These are phyloP conservation scores for Hysterangium stoloniferum DNA, from an alignment of 768 basidiomycete species.

Conservation along the genomic window DNA sequence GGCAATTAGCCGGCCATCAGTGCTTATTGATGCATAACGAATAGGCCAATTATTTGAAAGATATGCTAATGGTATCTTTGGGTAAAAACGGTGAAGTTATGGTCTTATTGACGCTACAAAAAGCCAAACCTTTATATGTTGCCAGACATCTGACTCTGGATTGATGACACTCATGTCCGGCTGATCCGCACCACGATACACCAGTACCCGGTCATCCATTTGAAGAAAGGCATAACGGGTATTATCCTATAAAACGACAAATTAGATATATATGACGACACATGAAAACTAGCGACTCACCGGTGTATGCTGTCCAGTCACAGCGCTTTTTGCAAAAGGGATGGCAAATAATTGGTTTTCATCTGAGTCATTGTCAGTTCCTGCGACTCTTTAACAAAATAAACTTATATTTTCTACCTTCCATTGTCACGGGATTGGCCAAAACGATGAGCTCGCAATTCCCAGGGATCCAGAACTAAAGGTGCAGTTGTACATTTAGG, in stretches of 20 bases:
- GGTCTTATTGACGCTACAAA: not conserved
- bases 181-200: constrained; percentile 95
- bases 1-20: constrained; percentile 86
- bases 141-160: constrained; percentile 97
- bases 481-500: not conserved
- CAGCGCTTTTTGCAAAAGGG: constrained; percentile 93
- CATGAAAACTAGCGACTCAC: constrained; percentile 35
- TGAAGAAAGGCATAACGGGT: constrained; percentile 93
- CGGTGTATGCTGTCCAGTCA: constrained; percentile 85
- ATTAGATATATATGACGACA: not conserved
- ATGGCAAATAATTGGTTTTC: constrained; percentile 75
- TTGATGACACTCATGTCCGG: constrained; percentile 98
- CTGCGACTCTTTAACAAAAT: constrained; percentile 2
- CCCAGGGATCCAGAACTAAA: constrained; percentile 88
- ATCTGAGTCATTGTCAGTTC: constrained; percentile 32
- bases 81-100: constrained; percentile 9
- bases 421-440: constrained; percentile 39
- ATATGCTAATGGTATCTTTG: constrained; percentile 88
- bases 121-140: constrained; percentile 72
- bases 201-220: constrained; percentile 87
- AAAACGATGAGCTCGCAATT: constrained; percentile 84
- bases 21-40: constrained; percentile 82
- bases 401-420: constrained; percentile 37
- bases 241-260: constrained; percentile 62
- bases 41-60: constrained; percentile 91